phyloP scores from a whole-genome alignment of 2,329 filamentous ascomycete species.

The Fusarium abutilonis region DNA sequence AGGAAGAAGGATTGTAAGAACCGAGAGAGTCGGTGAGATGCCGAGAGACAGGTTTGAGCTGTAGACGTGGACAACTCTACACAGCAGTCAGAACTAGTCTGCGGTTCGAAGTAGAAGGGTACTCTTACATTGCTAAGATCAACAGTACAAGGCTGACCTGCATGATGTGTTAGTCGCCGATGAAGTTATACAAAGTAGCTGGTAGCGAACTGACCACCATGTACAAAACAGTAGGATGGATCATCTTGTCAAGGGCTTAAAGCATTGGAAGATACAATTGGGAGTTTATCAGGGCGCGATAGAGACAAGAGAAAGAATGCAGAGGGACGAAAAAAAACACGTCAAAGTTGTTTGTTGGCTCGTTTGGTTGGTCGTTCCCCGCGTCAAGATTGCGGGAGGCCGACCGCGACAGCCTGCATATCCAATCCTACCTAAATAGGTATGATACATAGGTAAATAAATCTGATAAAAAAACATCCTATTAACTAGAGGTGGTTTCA shows the following conservation, averaged over 20 bases:
- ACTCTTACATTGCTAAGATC: slow-evolving; percentile 47
- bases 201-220: slow-evolving; percentile 43
- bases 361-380: too few relatives aligned
- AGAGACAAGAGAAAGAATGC: background rate
- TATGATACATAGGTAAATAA: too few relatives aligned
- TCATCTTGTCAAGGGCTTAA: slow-evolving; percentile 25
- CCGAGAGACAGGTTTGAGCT: slow-evolving; percentile 54
- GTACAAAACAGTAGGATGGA: slow-evolving; percentile 47
- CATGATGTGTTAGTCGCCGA: background rate
- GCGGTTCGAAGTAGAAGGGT: background rate
- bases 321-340: too few relatives aligned
- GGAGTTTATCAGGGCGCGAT: too few relatives aligned
- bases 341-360: too few relatives aligned
- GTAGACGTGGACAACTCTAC: slow-evolving; percentile 54
- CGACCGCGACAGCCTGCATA: too few relatives aligned
- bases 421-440: too few relatives aligned
- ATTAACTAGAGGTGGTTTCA: too few relatives aligned
- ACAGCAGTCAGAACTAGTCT: slow-evolving; percentile 4
- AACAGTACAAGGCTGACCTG: slow-evolving; percentile 48
- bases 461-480: too few relatives aligned
- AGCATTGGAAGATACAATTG: too few relatives aligned
- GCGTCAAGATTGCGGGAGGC: too few relatives aligned
- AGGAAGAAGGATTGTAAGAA: slow-evolving; percentile 54
- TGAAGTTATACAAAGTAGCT: too few relatives aligned
- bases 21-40: slow-evolving; percentile 49